Evolutionary conservation across 2,329 filamentous ascomycete species (phyloP), one percentile per base, ranked within the genome.

Genomic region (Celoporthe dispersa): DNA sequence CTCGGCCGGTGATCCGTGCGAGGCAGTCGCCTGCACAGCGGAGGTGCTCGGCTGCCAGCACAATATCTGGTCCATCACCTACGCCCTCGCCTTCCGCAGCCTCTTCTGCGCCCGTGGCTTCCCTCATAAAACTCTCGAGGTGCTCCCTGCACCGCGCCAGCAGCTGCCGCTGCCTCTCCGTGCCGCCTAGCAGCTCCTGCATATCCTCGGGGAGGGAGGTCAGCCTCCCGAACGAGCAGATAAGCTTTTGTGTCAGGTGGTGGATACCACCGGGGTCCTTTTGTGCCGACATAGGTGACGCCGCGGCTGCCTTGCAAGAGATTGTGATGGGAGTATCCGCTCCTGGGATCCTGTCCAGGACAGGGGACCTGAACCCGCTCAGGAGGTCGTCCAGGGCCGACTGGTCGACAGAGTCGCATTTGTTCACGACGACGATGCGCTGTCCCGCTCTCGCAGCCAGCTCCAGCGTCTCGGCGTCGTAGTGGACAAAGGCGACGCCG

Each of bases 1-100:
- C 94, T 68, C 89, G 89, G 0, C 96, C 96, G 0, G 94, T 98
- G 75, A 98, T 97, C 69, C 90, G 89, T 1, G 94, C 92, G n/a
- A 98, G 84, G 73, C 89, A 91, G 66, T 91, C 88, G 0, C 93
- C 94, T 16, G 94, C 94, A 74, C 88, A 89, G 59, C 96, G 90
- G 68, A 99, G 84, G 77, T 94, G 90, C 80, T 99, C 96, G 0
- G 96, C 96, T 14, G 94, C 94, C 35, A 97, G 86, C 8, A 98
- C 95, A 63, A 97, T 91, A 77, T 98, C 96, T 9, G 92, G 84
- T 44, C 92, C 90, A 14, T 76, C 75, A 4, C 76, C 80, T 19
- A 22, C 2, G 1, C 41, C 57, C 3, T 78, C 77, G 3, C 77
- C 78, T 41, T 75, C 75, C 66, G 76, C 75, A 62, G 78, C 76